Evolutionary conservation across 148 eudicot species (phyloP).

Genomic region (Rhododendron ferrugineum): DNA sequence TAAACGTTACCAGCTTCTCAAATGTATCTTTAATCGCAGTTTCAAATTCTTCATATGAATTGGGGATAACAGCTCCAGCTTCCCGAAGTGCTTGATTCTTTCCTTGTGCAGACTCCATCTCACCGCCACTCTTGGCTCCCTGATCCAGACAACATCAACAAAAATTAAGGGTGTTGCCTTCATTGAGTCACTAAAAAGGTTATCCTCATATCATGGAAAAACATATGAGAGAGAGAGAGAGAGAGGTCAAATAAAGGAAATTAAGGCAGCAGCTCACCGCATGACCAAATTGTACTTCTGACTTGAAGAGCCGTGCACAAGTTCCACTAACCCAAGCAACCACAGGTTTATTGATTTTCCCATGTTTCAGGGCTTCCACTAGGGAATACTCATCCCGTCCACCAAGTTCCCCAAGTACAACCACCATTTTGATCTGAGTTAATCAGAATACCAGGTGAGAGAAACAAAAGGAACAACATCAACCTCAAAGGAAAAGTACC

Average conservation of each 20-base stretch:
- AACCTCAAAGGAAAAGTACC: neutral
- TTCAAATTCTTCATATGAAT: conserved; percentile 91
- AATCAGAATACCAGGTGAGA: conserved; percentile 16
- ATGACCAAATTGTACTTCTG: conserved; percentile 99
- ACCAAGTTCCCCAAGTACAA: conserved; percentile 97
- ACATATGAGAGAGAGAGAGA: neutral
- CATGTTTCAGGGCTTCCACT: conserved; percentile 95
- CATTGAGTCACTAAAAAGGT: neutral
- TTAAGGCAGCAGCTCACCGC: conserved; percentile 56
- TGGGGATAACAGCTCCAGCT: conserved; percentile 93
- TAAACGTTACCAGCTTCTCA: conserved; percentile 55
- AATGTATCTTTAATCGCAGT: conserved; percentile 73
- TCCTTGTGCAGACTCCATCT: conserved; percentile 95
- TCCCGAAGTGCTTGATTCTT: conserved; percentile 91
- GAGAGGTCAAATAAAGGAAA: neutral
- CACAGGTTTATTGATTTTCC: conserved; percentile 88
- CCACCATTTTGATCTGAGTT: conserved; percentile 82
- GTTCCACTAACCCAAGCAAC: conserved; percentile 99
- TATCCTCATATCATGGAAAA: neutral
- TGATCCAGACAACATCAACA: conserved; percentile 16
- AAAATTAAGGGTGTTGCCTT: neutral
- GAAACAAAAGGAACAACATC: neutral
- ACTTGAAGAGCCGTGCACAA: conserved; percentile 92
- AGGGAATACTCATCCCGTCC: conserved; percentile 98
- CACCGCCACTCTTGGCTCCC: conserved; percentile 99